Conservation (phyloP, 2,329 filamentous ascomycete species). For the Byssothecium circinans region DNA sequence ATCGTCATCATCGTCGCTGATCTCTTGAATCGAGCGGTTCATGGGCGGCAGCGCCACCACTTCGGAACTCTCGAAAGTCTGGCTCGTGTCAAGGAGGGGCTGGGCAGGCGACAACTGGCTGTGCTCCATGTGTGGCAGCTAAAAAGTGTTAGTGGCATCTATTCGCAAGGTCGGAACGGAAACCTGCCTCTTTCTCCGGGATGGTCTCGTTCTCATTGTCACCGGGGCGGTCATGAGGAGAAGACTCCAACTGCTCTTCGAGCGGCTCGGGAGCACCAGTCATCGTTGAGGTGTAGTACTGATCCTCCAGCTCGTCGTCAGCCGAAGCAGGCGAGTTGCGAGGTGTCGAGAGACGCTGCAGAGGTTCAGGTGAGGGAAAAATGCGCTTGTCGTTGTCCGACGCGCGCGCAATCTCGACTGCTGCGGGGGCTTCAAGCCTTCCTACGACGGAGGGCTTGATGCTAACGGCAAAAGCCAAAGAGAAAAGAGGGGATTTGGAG, state of each 20-base stretch:
- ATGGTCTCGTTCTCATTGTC: too few relatives aligned
- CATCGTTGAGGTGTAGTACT: too few relatives aligned
- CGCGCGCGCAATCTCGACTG: background rate
- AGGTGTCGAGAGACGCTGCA: background rate
- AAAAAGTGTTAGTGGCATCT: background rate
- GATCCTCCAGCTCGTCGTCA: too few relatives aligned
- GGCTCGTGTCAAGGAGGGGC: background rate
- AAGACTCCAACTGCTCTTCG: too few relatives aligned
- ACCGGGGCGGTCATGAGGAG: too few relatives aligned
- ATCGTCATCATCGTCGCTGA: constrained; percentile 13
- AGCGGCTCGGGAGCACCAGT: too few relatives aligned
- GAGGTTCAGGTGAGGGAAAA: background rate
- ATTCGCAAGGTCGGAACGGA: too few relatives aligned
- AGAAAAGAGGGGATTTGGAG: background rate
- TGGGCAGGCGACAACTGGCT: background rate
- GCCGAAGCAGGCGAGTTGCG: background rate
- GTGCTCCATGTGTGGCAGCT: background rate
- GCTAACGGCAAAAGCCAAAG: background rate
- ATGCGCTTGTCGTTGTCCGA: background rate
- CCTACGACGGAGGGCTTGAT: constrained; percentile 1
- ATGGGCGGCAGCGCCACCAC: constrained; percentile 3
- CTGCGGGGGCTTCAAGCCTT: constrained; percentile 1
- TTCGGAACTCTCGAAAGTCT: background rate
- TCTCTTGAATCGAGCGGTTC: background rate
- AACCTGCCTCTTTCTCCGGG: too few relatives aligned